Base-by-base conservation (phyloP, 176 grass and related monocot genomes). In the Aegilops tauschii region DNA sequence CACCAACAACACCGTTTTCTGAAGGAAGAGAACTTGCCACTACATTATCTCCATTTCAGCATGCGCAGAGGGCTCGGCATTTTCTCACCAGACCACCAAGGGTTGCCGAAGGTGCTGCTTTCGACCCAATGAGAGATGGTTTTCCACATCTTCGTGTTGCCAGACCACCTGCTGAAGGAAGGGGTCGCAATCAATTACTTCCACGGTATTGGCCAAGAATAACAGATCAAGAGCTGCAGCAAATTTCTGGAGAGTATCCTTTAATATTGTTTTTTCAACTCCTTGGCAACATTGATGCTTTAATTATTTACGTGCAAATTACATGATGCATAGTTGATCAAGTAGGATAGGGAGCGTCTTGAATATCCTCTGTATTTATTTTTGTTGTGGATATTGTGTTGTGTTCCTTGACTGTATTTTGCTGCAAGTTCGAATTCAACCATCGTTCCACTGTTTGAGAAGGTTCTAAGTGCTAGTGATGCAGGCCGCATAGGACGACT, bases 171-270 rank as follows among this genome's bases (percentile, higher is more conserved):
- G 90, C 94, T 17, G 97, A 99, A 45, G 97, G 95, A 81, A 87
- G 93, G 79, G 93, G 92, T 1, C 94, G 94, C 83, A 99, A 93
- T 88, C 97, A 99, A 27, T 90, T 99, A 77, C 97, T 99, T 84
- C 97, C 97, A 20, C 86, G 97, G 27, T 99, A 99, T 90, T 99
- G 97, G 97, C 97, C 97, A 40, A 94, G 97, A 91, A 99, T 99
- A 87, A 99, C 97, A 21, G 97, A 99, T 76, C 94, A 99, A 88
- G 97, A 99, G 80, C 89, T 99, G 83, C 97, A 99, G 17, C 97
- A 99, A 93, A 99, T 99, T 86, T 99, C 97, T 80, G 97, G 97
- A 94, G 97, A 96, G 97, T 99, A 99, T 99, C 97, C 94, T 91
- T 88, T 88, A 9, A 70, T 69, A 32, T 81, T 52, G 12, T 69